phyloP scores from a whole-genome alignment of 169 alveolate species.

The Plasmodium cynomolgi region DNA sequence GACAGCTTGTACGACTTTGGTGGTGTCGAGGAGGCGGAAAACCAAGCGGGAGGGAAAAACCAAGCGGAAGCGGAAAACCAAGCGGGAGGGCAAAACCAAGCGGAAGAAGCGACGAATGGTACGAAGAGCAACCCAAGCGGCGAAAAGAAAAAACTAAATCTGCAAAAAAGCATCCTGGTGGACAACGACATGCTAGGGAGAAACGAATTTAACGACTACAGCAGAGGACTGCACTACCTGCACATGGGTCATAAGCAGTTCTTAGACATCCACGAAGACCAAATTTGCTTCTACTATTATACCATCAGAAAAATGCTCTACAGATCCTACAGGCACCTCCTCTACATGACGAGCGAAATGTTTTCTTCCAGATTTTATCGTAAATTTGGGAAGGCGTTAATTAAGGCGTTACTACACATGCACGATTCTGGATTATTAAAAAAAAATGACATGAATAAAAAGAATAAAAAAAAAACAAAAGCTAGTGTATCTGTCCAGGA shows the following conservation, averaged over 20 bases:
- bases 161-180: constrained; percentile 20
- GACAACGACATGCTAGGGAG: constrained; percentile 33
- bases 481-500: constrained; percentile 3
- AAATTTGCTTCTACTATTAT: constrained; percentile 53
- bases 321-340: constrained; percentile 45
- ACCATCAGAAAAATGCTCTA: constrained; percentile 42
- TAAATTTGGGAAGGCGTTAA: constrained; percentile 51
- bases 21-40: neutral
- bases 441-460: constrained; percentile 26
- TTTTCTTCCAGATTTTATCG: constrained; percentile 59
- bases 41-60: neutral
- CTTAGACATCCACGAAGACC: constrained; percentile 68
- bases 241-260: constrained; percentile 69
- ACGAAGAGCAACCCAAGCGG: neutral
- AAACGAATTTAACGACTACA: constrained; percentile 47
- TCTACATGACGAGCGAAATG: constrained; percentile 27
- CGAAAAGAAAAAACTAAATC: neutral
- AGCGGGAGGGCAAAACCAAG: neutral
- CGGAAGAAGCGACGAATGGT: neutral
- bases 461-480: constrained; percentile 44
- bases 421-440: constrained; percentile 14
- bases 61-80: neutral
- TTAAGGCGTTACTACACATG: constrained; percentile 47
- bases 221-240: constrained; percentile 21
- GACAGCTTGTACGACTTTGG: constrained; percentile 24